Base-by-base conservation (phyloP, 768 basidiomycete species). In the Mycena leptocephala region DNA sequence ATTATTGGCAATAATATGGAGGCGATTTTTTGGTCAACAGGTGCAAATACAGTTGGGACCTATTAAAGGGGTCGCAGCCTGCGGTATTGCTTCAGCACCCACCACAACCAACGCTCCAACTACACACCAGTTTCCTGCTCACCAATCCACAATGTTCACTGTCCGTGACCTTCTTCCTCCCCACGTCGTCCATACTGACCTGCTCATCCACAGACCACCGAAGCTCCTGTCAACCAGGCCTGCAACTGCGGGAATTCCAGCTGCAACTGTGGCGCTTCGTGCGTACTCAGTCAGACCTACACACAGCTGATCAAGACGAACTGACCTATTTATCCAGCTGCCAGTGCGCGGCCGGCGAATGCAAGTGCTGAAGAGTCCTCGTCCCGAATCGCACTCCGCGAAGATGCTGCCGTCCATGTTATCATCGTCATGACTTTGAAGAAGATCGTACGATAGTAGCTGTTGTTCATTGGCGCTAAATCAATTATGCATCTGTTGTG, bases 401-500 rank as follows among this genome's bases (percentile, higher is more conserved):
- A 22, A 20, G 16, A 46, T 46, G 14, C 43, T 20, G 43, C 18
- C n/a, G 22, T n/a, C 18, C 43, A 2, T 51, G 48, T 24, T 51
- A 24, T 26, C 10, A 14, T 51, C 48, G n/a, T 10, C 14, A 14
- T n/a, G 9, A 51, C 6, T 7, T 24, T 24, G 48, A 14, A 24
- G 22, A n/a, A 24, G 3, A 51, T 26, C 14, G 9, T 51, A 39
- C 14, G 46, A 51, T 51, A 26, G 24, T 62, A 62, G 22, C 5
- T 39, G n/a, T 62, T 62, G 37, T 62, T 62, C 59, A 37, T 39
- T 30, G 35, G 59, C 18, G 24, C 13, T 62, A 13, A 41, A 62
- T 62, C 37, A 18, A 62, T 33, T 37, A 62, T 62, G 59, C 59
- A 62, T 62, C 39, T 62, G n/a, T 59, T 33, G n/a, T n/a, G n/a